A percentile compares a stretch with the other conserved stretches of the same genome.
Conservation (phyloP, 306 rosid genomes). For the Trifolium fragiferum region DNA sequence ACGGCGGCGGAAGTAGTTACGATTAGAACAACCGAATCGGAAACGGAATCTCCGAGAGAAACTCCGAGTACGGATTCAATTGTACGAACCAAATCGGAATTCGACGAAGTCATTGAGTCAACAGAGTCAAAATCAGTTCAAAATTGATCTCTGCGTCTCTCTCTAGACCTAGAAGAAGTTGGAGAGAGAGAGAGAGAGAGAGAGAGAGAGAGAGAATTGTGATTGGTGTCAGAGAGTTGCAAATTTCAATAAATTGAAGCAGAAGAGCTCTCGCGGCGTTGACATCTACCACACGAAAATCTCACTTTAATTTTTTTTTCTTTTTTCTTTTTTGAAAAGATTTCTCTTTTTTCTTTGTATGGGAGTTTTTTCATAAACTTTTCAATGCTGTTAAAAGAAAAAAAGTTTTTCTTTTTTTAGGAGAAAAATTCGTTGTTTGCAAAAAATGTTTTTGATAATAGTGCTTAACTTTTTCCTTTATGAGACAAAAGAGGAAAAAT, state of each 20-base stretch:
- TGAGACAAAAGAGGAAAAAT: too few species aligned
- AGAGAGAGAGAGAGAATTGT: background rate
- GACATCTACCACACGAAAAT: background rate
- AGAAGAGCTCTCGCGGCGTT: background rate
- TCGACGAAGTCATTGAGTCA: slow-evolving; percentile 61
- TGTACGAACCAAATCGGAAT: slow-evolving; percentile 61
- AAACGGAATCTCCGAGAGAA: slow-evolving; percentile 66
- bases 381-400: background rate
- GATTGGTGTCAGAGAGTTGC: background rate
- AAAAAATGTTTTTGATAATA: too few species aligned
- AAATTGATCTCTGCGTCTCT: slow-evolving; percentile 6
- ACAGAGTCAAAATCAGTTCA: slow-evolving; percentile 34
- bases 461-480: too few species aligned
- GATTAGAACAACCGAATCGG: slow-evolving; percentile 62
- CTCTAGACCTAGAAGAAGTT: background rate
- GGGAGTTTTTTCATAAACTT: background rate
- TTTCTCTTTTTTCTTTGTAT: background rate
- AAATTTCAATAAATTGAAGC: background rate
- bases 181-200: background rate
- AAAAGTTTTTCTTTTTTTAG: too few species aligned
- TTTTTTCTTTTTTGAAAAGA: background rate
- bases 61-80: slow-evolving; percentile 70
- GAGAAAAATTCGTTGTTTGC: too few species aligned
- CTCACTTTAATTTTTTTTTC: background rate
- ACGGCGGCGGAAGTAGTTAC: slow-evolving; percentile 66